Conservation (phyloP, 331 rosid genomes). For the Ulmus americana region DNA sequence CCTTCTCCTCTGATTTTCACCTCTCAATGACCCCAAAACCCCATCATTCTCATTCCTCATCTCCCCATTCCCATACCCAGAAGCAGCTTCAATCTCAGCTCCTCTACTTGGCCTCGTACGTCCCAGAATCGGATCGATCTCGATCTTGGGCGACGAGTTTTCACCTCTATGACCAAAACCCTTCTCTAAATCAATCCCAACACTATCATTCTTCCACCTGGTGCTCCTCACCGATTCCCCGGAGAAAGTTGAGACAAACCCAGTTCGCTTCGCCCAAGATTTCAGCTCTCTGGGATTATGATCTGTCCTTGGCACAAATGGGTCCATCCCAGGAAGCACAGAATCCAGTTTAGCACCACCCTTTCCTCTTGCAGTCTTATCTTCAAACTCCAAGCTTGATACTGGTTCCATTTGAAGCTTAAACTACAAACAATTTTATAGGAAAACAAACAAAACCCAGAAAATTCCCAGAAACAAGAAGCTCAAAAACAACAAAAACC, state of each 20-base stretch:
- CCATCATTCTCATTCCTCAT: conserved; percentile 35
- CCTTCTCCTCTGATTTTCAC: conserved; percentile 35
- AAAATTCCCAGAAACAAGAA: conserved; percentile 9
- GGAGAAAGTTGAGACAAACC: conserved; percentile 75
- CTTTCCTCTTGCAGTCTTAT: conserved; percentile 26
- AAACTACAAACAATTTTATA: conserved; percentile 15
- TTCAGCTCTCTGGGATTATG: conserved; percentile 70
- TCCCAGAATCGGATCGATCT: conserved; percentile 77
- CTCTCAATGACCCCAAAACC: conserved; percentile 24
- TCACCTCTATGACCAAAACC: conserved; percentile 37
- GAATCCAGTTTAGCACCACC: conserved; percentile 34
- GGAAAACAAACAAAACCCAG: conserved; percentile 1
- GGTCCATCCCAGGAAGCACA: conserved; percentile 36
- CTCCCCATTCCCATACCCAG: conserved; percentile 32
- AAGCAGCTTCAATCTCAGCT: conserved; percentile 52
- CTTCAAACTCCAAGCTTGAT: conserved; percentile 32
- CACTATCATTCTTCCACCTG: conserved; percentile 44
- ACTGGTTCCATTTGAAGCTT: conserved; percentile 45
- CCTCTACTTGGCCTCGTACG: conserved; percentile 44
- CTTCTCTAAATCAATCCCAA: conserved; percentile 46
- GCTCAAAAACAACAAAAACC: conserved; percentile 11
- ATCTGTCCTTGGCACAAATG: conserved; percentile 59
- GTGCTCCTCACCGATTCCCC: conserved; percentile 54
- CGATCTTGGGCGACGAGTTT: conserved; percentile 71
- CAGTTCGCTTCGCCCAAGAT: conserved; percentile 88